Base-by-base conservation (phyloP, 106 monocot genomes). In the Allium fistulosum region DNA sequence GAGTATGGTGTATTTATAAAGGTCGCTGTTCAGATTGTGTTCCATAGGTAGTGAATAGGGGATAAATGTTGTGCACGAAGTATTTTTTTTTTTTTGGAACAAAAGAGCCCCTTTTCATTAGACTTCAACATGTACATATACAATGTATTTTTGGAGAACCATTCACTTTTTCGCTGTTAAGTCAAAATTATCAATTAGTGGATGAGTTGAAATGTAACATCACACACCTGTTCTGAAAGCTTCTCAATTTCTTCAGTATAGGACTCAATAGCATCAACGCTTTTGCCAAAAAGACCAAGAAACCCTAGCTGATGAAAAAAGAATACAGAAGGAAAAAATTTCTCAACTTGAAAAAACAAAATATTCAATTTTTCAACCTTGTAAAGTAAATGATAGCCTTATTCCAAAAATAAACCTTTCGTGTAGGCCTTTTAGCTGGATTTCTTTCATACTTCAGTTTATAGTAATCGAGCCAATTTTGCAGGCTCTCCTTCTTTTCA, bases 221-320 rank as follows among this genome's bases (percentile, higher is more conserved):
- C 4, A 80, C 90, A 76, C 75, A 94, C 95, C 75, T 91, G 78
- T 73, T 91, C 73, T 53, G 83, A 79, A 69, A 95, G 45, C 79
- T 76, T 88, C 52, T 91, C 88, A 64, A 91, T 83, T 78, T 91
- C 85, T 14, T 76, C 70, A 13, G 82, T 81, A 75, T 91, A 91
- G 60, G 65, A 86, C 7, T 95, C 88, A 70, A 95, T 88, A n/a
- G 95, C 83, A 78, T 95, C 95, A 56, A 95, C 88, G 57, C 69
- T 95, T 11, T 70, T 49, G 56, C 95, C 95, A 69, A 69, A 91
- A 11, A 91, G 78, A 49, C 95, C 95, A 22, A 91, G 74, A 74
- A 91, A 95, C 62, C 95, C 91, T 61, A 79, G 88, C 95, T 95
- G 71, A 67, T 66, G 17, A 51, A 71, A 67, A 26, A 17, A 73